Conservation (phyloP, 108 stramenopile genomes). For the Discostella pseudostelligera region DNA sequence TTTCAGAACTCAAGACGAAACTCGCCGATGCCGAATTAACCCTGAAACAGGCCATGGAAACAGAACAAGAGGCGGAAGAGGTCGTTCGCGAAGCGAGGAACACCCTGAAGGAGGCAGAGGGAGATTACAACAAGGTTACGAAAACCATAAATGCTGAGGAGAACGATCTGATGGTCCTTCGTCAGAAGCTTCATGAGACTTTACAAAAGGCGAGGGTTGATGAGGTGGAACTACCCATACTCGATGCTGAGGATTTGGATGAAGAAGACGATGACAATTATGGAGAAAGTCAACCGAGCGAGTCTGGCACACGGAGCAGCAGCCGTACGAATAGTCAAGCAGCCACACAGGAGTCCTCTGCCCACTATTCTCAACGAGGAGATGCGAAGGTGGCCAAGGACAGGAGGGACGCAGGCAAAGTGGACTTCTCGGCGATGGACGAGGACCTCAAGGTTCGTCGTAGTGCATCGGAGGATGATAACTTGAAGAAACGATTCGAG, state of each 20-base stretch:
- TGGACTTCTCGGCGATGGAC: constrained; percentile 79
- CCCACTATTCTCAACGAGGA: constrained; percentile 80
- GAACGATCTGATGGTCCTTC: constrained; percentile 68
- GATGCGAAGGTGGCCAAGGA: constrained; percentile 80
- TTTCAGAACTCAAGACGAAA: constrained; percentile 55
- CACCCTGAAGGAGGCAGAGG: constrained; percentile 63
- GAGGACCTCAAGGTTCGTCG: constrained; percentile 61
- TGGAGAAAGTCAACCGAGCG: constrained; percentile 47
- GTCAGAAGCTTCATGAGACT: constrained; percentile 88
- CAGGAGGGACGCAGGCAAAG: constrained; percentile 58
- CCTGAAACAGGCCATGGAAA: constrained; percentile 57
- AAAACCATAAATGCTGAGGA: constrained; percentile 74
- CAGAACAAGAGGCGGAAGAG: constrained; percentile 68
- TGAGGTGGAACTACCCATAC: constrained; percentile 80
- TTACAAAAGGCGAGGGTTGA: constrained; percentile 89
- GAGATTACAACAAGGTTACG: constrained; percentile 51
- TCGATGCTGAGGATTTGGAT: constrained; percentile 40
- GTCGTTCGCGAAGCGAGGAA: constrained; percentile 62
- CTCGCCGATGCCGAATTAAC: constrained; percentile 73
- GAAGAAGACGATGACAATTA: constrained; percentile 51
- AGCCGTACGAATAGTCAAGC: constrained; percentile 36
- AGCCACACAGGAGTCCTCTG: constrained; percentile 59
- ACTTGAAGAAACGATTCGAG: constrained; percentile 78
- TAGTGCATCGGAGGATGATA: constrained; percentile 68
- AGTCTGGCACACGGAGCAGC: constrained; percentile 7